Percentiles rank a stretch among this genome's conserved stretches.
phyloP scores from a whole-genome alignment of 768 basidiomycete species.

The Macrolepiota fuliginosa region DNA sequence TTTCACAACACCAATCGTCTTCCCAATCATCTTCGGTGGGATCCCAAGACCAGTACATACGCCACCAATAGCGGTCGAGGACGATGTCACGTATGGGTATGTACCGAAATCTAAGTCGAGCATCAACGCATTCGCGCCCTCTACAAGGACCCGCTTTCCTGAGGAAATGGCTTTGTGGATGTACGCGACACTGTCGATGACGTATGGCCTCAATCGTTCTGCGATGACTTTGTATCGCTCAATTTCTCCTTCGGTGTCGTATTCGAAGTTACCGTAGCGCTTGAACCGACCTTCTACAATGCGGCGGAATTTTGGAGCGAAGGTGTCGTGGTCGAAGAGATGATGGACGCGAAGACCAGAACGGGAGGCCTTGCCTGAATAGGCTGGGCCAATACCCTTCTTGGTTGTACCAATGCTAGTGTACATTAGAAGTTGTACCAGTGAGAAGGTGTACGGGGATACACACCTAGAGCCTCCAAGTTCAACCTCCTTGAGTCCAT shows the following conservation, averaged over 20 bases:
- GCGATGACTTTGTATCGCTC: constrained; percentile 87
- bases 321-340: constrained; percentile 82
- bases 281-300: constrained; percentile 97
- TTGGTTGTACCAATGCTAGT: constrained; percentile 94
- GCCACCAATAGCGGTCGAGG: constrained; percentile 90
- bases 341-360: constrained; percentile 97
- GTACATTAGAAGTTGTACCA: constrained; percentile 7
- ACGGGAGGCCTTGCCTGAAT: constrained; percentile 95
- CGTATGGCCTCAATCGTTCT: constrained; percentile 79
- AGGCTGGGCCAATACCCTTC: constrained; percentile 98
- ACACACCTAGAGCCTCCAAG: constrained; percentile 80
- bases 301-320: constrained; percentile 90
- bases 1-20: constrained; percentile 90
- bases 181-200: constrained; percentile 85
- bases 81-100: constrained; percentile 97
- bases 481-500: constrained; percentile 97
- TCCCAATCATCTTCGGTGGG: constrained; percentile 86
- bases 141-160: constrained; percentile 84
- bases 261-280: constrained; percentile 96
- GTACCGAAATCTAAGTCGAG: constrained; percentile 98
- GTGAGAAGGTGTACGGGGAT: not conserved
- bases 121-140: constrained; percentile 98
- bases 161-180: constrained; percentile 75
- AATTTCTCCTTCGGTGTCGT: constrained; percentile 98
- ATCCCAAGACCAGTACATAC: constrained; percentile 98